Evolutionary conservation across 805 yeast genomes (phyloP), one percentile per base, ranked within the genome.

Genomic region (Yamadazyma takamatsuzukensis): DNA sequence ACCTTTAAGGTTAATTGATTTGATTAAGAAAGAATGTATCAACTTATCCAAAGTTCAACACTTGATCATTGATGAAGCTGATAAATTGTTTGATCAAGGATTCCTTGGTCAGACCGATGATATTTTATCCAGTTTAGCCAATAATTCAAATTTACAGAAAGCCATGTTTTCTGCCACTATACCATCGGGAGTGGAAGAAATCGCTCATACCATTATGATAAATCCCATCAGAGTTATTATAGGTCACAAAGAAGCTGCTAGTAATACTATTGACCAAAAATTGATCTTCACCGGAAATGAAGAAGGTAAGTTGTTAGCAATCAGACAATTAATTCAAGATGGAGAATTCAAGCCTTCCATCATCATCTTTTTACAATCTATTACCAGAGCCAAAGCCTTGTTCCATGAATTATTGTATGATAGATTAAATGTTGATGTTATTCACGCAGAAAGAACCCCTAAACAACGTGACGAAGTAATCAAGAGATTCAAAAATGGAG

Each of bases 151-250:
- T 33, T 52, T 83, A 19, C 72, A 80, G 32, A 86, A 80, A 59
- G 78, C 93, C 8, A 80, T 94, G 64, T 90, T 83, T 54, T 86
- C 96, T 7, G 99, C 99, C 6, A 93, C 99, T 0, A 82, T 93
- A 38, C 96, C 97, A 1, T 83, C 96, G 2, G 78, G 82, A 34
- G 94, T 90, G 15, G 98, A 90, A 61, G 89, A 84, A 48, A 69
- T 88, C 47, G 96, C 96, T 3, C 70, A 76, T 22, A 70, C 83
- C 17, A 84, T 93, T 30, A 90, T 90, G 97, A 57, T 69, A 15
- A 85, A 84, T 40, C 89, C 94, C 6, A 69, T 90, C 16, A 76
- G 97, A 53, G 76, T 93, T 25, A 83, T 93, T 39, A 81, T 90
- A 47, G 97, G 97, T 8, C 89, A 80, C 49, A 89, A 89, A 52